phyloP scores from a whole-genome alignment of 2,329 filamentous ascomycete genomes.

The Epichloe sylvatica region DNA sequence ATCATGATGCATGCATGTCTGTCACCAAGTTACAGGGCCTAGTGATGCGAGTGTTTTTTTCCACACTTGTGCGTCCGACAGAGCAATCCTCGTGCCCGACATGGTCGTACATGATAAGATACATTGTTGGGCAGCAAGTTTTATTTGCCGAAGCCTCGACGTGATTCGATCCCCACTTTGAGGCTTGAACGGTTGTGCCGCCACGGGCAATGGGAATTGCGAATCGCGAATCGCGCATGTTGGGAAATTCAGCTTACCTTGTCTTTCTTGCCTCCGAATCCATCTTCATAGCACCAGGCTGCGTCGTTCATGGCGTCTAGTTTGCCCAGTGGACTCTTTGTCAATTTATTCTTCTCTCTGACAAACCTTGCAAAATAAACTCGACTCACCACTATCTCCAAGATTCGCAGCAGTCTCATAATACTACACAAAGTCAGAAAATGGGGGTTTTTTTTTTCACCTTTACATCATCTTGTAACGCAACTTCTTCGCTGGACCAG shows the following conservation, averaged over 20 bases:
- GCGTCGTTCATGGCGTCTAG: constrained; percentile 93
- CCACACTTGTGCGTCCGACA: not conserved
- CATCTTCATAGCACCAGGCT: constrained; percentile 89
- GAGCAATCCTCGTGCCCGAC: not conserved
- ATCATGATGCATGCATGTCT: not conserved
- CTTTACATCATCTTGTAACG: not conserved
- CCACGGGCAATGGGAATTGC: too few relatives aligned
- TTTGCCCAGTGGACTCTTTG: constrained; percentile 1
- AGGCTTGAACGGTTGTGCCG: not conserved
- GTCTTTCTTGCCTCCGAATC: constrained; percentile 96
- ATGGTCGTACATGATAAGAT: not conserved
- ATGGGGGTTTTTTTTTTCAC: too few relatives aligned
- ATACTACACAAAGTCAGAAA: constrained; percentile 42
- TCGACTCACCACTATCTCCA: constrained; percentile 59
- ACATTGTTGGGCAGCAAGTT: not conserved
- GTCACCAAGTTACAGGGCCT: not conserved
- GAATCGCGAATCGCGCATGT: not conserved
- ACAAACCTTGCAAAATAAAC: not conserved
- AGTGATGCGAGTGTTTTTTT: not conserved
- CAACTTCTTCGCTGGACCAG: constrained; percentile 19
- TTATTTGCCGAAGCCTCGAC: not conserved
- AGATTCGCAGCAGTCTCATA: constrained; percentile 96
- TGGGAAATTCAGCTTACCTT: constrained; percentile 54
- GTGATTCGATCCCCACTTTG: not conserved
- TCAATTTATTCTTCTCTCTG: not conserved